phyloP scores from a whole-genome alignment of 192 early-diverging fungal species.

The Nowakowskiella sp. region DNA sequence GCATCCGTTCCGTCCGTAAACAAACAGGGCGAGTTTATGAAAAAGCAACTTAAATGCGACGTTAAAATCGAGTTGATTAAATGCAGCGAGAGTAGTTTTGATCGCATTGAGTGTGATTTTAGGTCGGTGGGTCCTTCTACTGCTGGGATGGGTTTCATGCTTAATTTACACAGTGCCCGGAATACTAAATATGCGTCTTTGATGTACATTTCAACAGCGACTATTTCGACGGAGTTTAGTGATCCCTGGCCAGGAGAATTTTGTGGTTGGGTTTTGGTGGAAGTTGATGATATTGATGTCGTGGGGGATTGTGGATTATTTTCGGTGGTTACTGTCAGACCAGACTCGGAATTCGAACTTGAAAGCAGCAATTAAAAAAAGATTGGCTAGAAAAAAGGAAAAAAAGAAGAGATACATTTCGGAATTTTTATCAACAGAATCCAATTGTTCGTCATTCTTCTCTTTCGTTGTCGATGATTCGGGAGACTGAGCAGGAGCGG shows the following conservation, averaged over 20 bases:
- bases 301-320: no score
- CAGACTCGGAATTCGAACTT: slow-evolving; percentile 6
- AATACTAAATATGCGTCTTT: slow-evolving; percentile 78
- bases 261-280: no score
- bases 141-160: slow-evolving; percentile 69
- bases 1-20: slow-evolving; percentile 25
- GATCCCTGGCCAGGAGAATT: no score
- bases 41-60: slow-evolving; percentile 69
- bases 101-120: slow-evolving; percentile 71
- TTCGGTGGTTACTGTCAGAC: neutral
- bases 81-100: slow-evolving; percentile 75
- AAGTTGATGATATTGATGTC: no score
- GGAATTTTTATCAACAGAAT: slow-evolving; percentile 3
- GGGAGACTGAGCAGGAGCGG: slow-evolving; percentile 2
- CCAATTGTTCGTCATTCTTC: neutral
- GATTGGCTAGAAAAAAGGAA: neutral
- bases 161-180: slow-evolving; percentile 80
- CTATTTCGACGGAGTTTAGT: no score
- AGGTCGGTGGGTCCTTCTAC: slow-evolving; percentile 60
- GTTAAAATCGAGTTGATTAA: slow-evolving; percentile 67
- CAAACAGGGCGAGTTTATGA: slow-evolving; percentile 39
- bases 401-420: no score
- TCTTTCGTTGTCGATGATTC: neutral
- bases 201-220: slow-evolving; percentile 26
- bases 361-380: neutral